Evolutionary conservation across 768 basidiomycete species (phyloP), one percentile per base, ranked within the genome.

Genomic region (Macrolepiota fuliginosa): DNA sequence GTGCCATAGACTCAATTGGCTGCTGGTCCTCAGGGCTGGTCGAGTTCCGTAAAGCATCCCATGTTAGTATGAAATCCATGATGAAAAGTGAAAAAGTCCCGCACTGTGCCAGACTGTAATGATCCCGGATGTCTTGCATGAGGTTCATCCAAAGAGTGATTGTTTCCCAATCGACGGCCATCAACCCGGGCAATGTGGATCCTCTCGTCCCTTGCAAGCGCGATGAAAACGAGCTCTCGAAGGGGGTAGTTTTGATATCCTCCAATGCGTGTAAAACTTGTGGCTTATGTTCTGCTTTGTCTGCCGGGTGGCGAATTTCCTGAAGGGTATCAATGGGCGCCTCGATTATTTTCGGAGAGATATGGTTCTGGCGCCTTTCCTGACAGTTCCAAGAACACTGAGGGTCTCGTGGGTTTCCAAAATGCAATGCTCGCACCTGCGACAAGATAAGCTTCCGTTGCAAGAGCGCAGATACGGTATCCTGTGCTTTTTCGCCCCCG

Each of bases 101-200:
- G 62, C 65, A 92, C 91, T 88, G 85, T 36, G 82, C 74, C 24
- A 89, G 72, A 1, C 70, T 66, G 66, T 86, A 82, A 73, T 94
- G 91, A 2, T 82, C 83, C 54, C 81, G 78, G 45, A 94, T 79
- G 64, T 93, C 91, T 35, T 72, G 69, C 88, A 92, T 89, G 47
- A 94, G 80, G 39, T 79, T 73, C 80, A 87, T 87, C 92, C 92
- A 93, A 0, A 89, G 85, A 3, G 90, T 73, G 42, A 74, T 75
- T 3, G 82, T 85, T 69, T 89, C 86, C 90, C 89, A 92, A 71
- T 92, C 90, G 25, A 86, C 76, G 10, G 84, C 79, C 42, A 92
- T 78, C 29, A 82, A 67, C 3, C 73, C 76, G 11, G 74, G 67
- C 37, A 76, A 72, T 11, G 66, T 66, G 13, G 64, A 58, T 39